Percentiles rank a stretch among this genome's conserved stretches.
These are phyloP conservation scores for Geotrichum restrictum DNA, from an alignment of 1,139 yeast species.

Conservation along the genomic window DNA sequence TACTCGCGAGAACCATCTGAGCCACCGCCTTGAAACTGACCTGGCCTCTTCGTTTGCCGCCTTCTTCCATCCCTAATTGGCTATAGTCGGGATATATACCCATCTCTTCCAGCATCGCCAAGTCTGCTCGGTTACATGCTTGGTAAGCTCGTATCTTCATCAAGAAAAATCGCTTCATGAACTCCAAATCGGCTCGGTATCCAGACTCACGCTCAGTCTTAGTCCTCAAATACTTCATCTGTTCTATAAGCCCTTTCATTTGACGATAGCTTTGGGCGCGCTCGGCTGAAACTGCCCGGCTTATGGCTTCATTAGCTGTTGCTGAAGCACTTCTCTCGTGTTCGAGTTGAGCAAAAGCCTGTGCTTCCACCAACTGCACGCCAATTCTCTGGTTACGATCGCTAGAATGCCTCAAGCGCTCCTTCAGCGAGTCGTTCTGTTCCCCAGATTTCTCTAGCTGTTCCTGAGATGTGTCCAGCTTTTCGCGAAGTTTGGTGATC, in stretches of 20 bases:
- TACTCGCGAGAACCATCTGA: conserved; percentile 53
- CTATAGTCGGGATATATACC: conserved; percentile 50
- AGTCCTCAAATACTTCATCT: conserved; percentile 27
- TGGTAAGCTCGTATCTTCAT: conserved; percentile 48
- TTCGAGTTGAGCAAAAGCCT: neutral
- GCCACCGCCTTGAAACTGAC: conserved; percentile 45
- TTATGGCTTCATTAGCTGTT: neutral
- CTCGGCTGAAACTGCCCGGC: neutral
- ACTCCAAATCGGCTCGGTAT: conserved; percentile 48
- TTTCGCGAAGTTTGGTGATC: neutral
- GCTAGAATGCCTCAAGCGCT: neutral
- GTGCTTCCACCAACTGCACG: neutral
- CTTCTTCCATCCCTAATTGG: neutral
- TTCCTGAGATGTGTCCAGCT: neutral
- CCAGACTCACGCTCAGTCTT: conserved; percentile 32
- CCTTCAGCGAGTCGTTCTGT: conserved; percentile 5
- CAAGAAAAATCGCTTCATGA: conserved; percentile 50
- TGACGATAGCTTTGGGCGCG: conserved; percentile 9
- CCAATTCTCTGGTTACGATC: conserved; percentile 1
- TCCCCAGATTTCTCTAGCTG: neutral
- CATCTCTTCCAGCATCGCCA: conserved; percentile 44
- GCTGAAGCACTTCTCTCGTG: neutral
- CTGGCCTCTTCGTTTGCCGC: conserved; percentile 21
- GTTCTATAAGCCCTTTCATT: conserved; percentile 25
- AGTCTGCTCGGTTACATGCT: conserved; percentile 42